Evolutionary conservation across 164 flowering plant species (phyloP), one percentile per base, ranked within the genome.

Genomic region (grape (Vitis vinifera)): DNA sequence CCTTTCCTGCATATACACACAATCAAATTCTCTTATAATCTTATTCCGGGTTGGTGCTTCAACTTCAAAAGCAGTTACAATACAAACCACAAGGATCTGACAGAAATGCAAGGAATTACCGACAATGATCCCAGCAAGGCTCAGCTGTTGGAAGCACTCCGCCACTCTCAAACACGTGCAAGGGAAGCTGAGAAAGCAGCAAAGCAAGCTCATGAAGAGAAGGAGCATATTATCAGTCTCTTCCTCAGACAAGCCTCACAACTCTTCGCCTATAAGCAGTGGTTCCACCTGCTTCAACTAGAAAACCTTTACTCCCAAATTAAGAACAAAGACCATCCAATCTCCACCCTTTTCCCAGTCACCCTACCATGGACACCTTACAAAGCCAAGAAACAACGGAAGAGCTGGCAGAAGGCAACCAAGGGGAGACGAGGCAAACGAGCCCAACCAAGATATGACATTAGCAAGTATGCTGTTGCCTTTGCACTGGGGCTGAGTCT

Each of bases 141-240:
- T 47, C 78, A 88, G 81, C 79, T 95, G 4, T 56, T 93, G 72
- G 92, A 93, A 80, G 99, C 98, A 30, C 92, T 95, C 10, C 65
- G 91, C 16, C 94, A 91, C 66, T 95, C 98, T 17, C 99, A 93
- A 77, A 90, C 98, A 1, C 88, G 98, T 44, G 99, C 98, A 44
- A 88, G 99, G 79, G 91, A 92, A 75, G 99, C 99, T 6, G 99
- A 95, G 79, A 83, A 76, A 67, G 91, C 87, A 55, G 97, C 96
- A 76, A 78, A 87, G 72, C 81, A 80, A 72, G 93, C 92, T 11
- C 71, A 70, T 77, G 75, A 71, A 0, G 98, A 92, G 82, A 95
- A 90, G 78, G 99, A 95, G 68, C 90, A 90, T 76, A 77, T 92
- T 9, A 47, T 92, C 57, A 86, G 86, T 78, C 96, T 95, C 67